Conservation (phyloP, 257 asterid species). For the Vinca minor region DNA sequence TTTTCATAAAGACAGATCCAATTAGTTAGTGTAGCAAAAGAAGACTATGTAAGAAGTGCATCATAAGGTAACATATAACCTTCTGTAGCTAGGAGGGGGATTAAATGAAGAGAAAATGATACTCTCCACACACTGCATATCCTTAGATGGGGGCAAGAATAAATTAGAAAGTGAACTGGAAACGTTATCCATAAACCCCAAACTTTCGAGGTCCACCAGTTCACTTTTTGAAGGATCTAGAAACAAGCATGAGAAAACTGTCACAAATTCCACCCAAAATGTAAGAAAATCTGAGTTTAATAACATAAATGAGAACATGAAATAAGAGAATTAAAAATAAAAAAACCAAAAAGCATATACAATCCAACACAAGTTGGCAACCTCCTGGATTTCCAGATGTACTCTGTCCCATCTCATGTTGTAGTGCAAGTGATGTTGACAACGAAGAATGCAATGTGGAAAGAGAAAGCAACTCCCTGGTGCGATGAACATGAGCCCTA, state of each 20-base stretch:
- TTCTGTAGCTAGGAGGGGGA: slow-evolving; percentile 95
- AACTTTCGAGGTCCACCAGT: slow-evolving; percentile 69
- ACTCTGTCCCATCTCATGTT: slow-evolving; percentile 49
- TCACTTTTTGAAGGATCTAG: slow-evolving; percentile 64
- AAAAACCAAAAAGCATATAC: neutral
- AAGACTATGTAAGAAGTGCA: neutral
- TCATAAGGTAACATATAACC: slow-evolving; percentile 35
- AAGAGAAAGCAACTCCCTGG: slow-evolving; percentile 80
- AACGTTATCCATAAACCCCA: slow-evolving; percentile 64
- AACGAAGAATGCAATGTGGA: slow-evolving; percentile 71
- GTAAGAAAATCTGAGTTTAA: slow-evolving; percentile 11
- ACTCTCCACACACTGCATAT: slow-evolving; percentile 70
- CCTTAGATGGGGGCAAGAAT: slow-evolving; percentile 61
- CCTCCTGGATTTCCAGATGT: slow-evolving; percentile 54
- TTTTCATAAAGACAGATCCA: slow-evolving; percentile 8
- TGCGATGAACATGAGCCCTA: slow-evolving; percentile 85
- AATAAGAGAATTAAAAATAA: neutral
- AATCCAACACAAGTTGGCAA: slow-evolving; percentile 13
- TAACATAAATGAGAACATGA: neutral
- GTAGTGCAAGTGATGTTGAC: slow-evolving; percentile 77
- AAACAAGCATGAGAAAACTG: slow-evolving; percentile 19
- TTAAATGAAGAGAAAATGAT: slow-evolving; percentile 86
- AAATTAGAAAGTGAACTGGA: slow-evolving; percentile 59
- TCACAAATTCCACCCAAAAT: slow-evolving; percentile 10
- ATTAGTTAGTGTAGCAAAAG: neutral